phyloP scores from a whole-genome alignment of 108 stramenopile genomes.

The Skeletonema menzelii region DNA sequence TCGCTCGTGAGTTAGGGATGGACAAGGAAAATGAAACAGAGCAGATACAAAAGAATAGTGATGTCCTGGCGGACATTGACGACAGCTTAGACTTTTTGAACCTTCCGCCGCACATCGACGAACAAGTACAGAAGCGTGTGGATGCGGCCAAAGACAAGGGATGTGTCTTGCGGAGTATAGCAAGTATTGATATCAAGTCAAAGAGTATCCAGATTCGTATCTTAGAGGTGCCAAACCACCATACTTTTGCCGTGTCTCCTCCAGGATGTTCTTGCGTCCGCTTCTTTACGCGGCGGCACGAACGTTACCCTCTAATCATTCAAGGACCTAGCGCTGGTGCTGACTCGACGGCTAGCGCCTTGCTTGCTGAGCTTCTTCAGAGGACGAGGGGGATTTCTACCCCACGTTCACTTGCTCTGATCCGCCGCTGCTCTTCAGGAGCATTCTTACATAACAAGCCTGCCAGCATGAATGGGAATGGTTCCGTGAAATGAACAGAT shows the following conservation, averaged over 20 bases:
- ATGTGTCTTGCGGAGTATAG: slow-evolving; percentile 68
- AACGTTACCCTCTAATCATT: slow-evolving; percentile 65
- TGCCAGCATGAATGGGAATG: not conserved
- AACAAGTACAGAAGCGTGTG: slow-evolving; percentile 36
- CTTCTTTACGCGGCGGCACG: slow-evolving; percentile 71
- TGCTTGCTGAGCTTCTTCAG: slow-evolving; percentile 63
- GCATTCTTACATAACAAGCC: slow-evolving; percentile 13
- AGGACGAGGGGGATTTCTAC: slow-evolving; percentile 14
- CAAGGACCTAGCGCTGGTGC: slow-evolving; percentile 75
- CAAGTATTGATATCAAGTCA: slow-evolving; percentile 58
- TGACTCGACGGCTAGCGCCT: slow-evolving; percentile 73
- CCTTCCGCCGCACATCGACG: slow-evolving; percentile 44
- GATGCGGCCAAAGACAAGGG: slow-evolving; percentile 51
- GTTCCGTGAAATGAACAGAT: not conserved
- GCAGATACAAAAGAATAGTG: slow-evolving; percentile 48
- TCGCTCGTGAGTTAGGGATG: slow-evolving; percentile 65
- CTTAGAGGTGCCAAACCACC: slow-evolving; percentile 66
- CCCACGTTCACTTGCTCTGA: slow-evolving; percentile 8
- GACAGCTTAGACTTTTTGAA: slow-evolving; percentile 18
- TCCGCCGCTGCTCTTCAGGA: slow-evolving; percentile 4
- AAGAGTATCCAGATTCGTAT: slow-evolving; percentile 48
- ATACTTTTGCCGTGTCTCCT: slow-evolving; percentile 70
- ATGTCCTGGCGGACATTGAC: slow-evolving; percentile 30
- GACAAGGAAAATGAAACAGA: slow-evolving; percentile 37
- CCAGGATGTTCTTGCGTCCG: slow-evolving; percentile 65